Evolutionary conservation across 2,329 filamentous ascomycete species (phyloP).

Genomic region (Xylariaceae sp.): DNA sequence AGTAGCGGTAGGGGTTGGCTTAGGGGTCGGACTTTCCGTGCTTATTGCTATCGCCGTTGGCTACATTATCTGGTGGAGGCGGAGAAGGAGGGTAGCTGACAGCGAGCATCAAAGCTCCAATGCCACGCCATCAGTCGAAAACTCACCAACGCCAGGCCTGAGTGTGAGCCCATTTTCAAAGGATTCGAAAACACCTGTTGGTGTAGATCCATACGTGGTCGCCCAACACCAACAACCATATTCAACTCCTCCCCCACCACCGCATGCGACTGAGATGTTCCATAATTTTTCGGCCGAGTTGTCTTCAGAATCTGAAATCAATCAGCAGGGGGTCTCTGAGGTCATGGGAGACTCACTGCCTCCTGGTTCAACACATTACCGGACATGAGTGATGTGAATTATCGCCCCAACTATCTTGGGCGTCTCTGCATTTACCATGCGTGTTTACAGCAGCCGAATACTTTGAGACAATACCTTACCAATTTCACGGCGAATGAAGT

Average conservation of each 20-base stretch:
- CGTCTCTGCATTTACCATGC: too few relatives aligned
- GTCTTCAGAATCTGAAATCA: too few relatives aligned
- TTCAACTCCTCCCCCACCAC: too few relatives aligned
- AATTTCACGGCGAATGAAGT: too few relatives aligned
- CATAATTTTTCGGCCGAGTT: too few relatives aligned
- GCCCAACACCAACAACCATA: too few relatives aligned
- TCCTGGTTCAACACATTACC: not conserved
- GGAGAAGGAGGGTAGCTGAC: not conserved
- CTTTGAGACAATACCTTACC: too few relatives aligned
- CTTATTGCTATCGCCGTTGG: conserved; percentile 4
- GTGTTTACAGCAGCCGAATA: too few relatives aligned
- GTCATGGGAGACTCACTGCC: conserved; percentile 7
- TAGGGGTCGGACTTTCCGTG: conserved; percentile 9
- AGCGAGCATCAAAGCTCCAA: not conserved
- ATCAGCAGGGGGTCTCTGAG: not conserved
- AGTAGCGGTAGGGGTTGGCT: conserved; percentile 7
- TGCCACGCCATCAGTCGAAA: not conserved
- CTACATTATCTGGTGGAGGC: conserved; percentile 9
- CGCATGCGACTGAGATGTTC: too few relatives aligned
- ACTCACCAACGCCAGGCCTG: too few relatives aligned
- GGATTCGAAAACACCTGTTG: not conserved
- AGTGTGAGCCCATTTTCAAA: not conserved
- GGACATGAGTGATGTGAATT: not conserved
- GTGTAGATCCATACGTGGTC: too few relatives aligned
- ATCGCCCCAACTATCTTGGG: too few relatives aligned